phyloP scores from a whole-genome alignment of 2,329 filamentous ascomycete species.

The Sporothrix phasma region DNA sequence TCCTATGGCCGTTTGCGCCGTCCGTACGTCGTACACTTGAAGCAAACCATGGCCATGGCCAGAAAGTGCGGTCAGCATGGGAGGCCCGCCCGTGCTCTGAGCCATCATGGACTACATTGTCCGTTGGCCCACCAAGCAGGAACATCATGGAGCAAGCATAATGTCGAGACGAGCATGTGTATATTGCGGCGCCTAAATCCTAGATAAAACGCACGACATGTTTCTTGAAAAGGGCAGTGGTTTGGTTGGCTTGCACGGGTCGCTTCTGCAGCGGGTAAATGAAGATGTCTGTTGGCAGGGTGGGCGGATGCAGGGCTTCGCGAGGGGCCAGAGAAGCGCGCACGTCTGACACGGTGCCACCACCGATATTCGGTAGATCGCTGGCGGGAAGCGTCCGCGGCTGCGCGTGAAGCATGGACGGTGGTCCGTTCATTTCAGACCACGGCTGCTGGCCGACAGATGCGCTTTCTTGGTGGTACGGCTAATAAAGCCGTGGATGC shows the following conservation, averaged over 20 bases:
- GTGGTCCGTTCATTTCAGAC: not conserved
- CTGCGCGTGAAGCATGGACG: not conserved
- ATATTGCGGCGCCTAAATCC: not conserved
- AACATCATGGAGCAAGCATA: not conserved
- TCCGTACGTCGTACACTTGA: not conserved
- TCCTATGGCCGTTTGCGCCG: not conserved
- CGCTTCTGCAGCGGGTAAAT: conserved; percentile 5
- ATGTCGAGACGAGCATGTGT: not conserved
- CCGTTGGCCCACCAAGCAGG: not conserved
- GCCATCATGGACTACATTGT: not conserved
- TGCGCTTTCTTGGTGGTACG: not conserved
- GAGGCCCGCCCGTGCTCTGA: not conserved
- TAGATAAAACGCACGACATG: not conserved
- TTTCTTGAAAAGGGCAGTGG: not conserved
- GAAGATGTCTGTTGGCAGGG: not conserved
- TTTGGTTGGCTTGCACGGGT: conserved; percentile 5
- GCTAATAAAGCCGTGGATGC: not conserved
- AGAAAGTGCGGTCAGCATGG: not conserved
- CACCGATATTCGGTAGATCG: not conserved
- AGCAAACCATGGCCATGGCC: not conserved
- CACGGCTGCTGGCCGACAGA: not conserved
- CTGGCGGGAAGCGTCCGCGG: not conserved
- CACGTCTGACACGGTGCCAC: not conserved
- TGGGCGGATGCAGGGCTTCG: not conserved
- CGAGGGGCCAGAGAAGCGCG: not conserved